These are phyloP conservation scores for Venturia aucupariae DNA, from an alignment of 2,329 filamentous ascomycete genomes.

Conservation along the genomic window DNA sequence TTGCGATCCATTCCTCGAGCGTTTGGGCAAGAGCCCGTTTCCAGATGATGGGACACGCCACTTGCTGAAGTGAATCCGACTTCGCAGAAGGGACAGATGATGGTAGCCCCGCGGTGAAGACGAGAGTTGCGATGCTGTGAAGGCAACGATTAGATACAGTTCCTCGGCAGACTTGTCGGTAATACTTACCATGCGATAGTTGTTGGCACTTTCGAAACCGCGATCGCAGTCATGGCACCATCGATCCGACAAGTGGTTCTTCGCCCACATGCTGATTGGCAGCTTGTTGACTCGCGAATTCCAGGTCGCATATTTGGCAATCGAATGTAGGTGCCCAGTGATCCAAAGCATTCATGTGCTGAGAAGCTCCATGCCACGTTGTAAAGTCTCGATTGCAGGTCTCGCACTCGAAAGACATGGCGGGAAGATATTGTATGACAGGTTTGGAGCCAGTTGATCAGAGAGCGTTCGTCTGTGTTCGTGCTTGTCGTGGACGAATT, in stretches of 20 bases:
- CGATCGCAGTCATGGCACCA: slow-evolving; percentile 23
- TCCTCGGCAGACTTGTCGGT: neutral
- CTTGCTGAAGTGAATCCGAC: slow-evolving; percentile 39
- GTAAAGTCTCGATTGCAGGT: slow-evolving; percentile 22
- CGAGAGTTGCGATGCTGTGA: slow-evolving; percentile 48
- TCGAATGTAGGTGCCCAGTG: slow-evolving; percentile 22
- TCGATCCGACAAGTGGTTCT: slow-evolving; percentile 16
- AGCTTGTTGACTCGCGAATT: slow-evolving; percentile 18
- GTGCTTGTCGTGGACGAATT: neutral
- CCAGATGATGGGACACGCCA: slow-evolving; percentile 48
- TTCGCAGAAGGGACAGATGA: slow-evolving; percentile 50
- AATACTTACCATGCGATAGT: slow-evolving; percentile 19
- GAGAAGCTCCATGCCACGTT: slow-evolving; percentile 19
- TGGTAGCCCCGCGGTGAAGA: slow-evolving; percentile 35
- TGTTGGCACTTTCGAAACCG: slow-evolving; percentile 26
- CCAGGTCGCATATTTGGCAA: slow-evolving; percentile 24
- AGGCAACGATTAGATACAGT: too few species aligned
- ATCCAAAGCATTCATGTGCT: slow-evolving; percentile 26
- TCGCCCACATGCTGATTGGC: slow-evolving; percentile 23
- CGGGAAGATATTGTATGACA: neutral
- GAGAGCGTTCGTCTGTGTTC: neutral
- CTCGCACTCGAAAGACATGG: slow-evolving; percentile 21
- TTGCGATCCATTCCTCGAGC: slow-evolving; percentile 40
- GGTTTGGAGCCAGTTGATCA: too few species aligned
- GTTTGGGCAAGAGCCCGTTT: slow-evolving; percentile 42